Base-by-base conservation (phyloP, 371 early-diverging fungal species). In the Paramicrosporidium saccamoebae region DNA sequence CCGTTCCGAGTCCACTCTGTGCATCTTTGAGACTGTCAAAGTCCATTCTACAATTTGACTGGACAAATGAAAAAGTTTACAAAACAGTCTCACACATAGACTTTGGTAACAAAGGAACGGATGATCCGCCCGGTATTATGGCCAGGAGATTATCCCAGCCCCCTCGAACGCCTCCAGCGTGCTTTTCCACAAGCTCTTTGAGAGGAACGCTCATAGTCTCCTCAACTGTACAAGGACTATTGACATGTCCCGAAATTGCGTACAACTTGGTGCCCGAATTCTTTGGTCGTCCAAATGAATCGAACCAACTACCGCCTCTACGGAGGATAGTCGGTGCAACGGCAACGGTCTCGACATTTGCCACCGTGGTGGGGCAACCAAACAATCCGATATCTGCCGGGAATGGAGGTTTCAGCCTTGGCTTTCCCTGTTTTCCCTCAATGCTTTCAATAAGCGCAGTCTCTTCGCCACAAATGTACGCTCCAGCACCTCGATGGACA, bases 81-180 rank as follows among this genome's bases (percentile, higher is more conserved):
- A 81, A 42, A 10, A 78, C 86, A 23, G 69, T 67, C 14, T 72
- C 67, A 44, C 84, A 79, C 22, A 77, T 64, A 22, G 49, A 26
- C 36, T 67, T 67, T 23, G 84, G 75, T 26, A 90, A 38, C 17
- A 86, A 58, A 2, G 84, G 92, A 10, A 81, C 82, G 6, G 92
- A 86, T 9, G 73, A 75, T 27, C 88, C 92, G 44, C 92, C 88
- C 2, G 88, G 92, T 33, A 90, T 74, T 36, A 90, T 75, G 32
- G 75, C 92, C 20, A 86, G 52, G 19, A 86, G 50, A 50, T 90
- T 86, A 46, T 90, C 92, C 92, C 92, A 90, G n/a, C 92, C 92
- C 24, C 92, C 92, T 14, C 63, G 62, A 23, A 90, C 71, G 37
- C 92, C 92, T 33, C 92, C 92, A 40, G 71, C 69, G 52, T 90